Conservation (phyloP, 2,329 filamentous ascomycete genomes). For the Colletotrichum sp. region DNA sequence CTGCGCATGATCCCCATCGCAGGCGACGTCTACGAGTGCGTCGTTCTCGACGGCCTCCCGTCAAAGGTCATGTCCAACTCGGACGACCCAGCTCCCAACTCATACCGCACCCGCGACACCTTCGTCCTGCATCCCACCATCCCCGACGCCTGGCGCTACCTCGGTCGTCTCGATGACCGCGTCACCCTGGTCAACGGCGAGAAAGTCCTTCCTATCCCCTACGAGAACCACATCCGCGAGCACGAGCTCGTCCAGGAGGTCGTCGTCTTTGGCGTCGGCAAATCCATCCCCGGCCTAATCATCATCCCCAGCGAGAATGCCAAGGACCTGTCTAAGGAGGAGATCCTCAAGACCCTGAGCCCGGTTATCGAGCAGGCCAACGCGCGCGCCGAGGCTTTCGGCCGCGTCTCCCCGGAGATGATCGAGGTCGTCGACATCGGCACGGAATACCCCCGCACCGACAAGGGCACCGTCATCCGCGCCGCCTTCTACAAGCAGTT, state of each 20-base stretch:
- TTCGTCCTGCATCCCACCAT: constrained; percentile 47
- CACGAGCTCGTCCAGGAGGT: constrained; percentile 59
- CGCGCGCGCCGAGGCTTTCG: constrained; percentile 53
- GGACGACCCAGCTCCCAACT: constrained; percentile 44
- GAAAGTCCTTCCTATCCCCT: constrained; percentile 49
- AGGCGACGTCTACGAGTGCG: constrained; percentile 39
- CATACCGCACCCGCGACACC: constrained; percentile 48
- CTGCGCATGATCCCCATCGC: constrained; percentile 39
- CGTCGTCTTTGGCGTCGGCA: constrained; percentile 61
- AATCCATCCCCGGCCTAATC: constrained; percentile 56
- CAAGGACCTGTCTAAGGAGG: constrained; percentile 41
- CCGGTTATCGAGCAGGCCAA: constrained; percentile 58
- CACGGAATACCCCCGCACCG: constrained; percentile 49
- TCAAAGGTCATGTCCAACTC: constrained; percentile 43
- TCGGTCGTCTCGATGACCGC: constrained; percentile 49
- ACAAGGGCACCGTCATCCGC: constrained; percentile 57
- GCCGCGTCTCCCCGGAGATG: constrained; percentile 57
- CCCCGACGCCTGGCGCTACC: constrained; percentile 49
- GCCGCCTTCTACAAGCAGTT: constrained; percentile 50
- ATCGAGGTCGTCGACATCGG: constrained; percentile 51
- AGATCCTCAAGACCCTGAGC: constrained; percentile 54
- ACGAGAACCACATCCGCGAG: constrained; percentile 60
- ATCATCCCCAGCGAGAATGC: constrained; percentile 55
- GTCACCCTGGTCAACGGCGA: constrained; percentile 53
- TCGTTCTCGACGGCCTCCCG: constrained; percentile 40